Evolutionary conservation across 2,329 filamentous ascomycete species (phyloP).

Genomic region (Fusarium chaquense): DNA sequence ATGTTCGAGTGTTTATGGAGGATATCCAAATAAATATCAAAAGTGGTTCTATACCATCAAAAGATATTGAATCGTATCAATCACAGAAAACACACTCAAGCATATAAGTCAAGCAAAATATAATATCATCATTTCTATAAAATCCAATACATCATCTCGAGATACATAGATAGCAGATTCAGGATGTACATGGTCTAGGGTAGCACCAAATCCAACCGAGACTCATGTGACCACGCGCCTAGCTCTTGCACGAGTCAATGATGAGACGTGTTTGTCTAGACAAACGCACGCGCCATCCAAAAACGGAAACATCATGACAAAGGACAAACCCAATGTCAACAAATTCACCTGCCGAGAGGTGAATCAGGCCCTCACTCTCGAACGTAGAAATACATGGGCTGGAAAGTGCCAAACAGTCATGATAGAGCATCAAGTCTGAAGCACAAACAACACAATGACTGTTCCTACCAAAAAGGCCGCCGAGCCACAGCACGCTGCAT

Average conservation of each 20-base stretch:
- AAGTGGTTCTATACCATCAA: background rate
- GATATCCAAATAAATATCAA: no score
- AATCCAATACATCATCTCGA: background rate
- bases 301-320: slow-evolving; percentile 29
- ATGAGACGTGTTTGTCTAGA: slow-evolving; percentile 28
- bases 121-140: background rate
- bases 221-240: slow-evolving; percentile 48
- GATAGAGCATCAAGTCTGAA: background rate
- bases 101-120: accelerated
- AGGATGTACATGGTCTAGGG: background rate
- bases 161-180: background rate
- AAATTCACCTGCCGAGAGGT: background rate
- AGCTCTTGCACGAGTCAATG: slow-evolving; percentile 29
- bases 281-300: slow-evolving; percentile 41
- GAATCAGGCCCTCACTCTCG: background rate
- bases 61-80: background rate
- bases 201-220: background rate
- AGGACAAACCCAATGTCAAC: slow-evolving; percentile 21
- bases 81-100: background rate
- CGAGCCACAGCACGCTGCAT: slow-evolving; percentile 56
- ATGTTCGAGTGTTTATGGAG: background rate
- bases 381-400: background rate
- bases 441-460: slow-evolving; percentile 10
- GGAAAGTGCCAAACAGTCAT: background rate
- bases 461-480: slow-evolving; percentile 50